Percentiles rank a stretch among this genome's conserved stretches.
Conservation (phyloP, 768 basidiomycete genomes). For the Tulasnella sp. region DNA sequence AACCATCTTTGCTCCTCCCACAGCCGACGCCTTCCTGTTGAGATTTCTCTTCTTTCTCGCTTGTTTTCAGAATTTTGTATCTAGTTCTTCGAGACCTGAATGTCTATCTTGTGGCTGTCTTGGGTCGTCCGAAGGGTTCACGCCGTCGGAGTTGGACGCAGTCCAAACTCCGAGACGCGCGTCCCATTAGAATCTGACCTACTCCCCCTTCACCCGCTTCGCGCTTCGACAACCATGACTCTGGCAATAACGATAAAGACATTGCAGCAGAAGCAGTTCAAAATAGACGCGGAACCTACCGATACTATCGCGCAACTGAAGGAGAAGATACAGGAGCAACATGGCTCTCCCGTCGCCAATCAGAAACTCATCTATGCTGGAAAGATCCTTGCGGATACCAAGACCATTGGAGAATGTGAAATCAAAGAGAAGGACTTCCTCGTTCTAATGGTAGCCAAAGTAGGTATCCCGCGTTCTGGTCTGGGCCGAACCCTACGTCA, state of each 20-base stretch:
- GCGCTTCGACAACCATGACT: not conserved
- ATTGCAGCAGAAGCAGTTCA: conserved; percentile 83
- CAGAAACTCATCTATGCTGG: conserved; percentile 97
- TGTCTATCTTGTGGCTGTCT: not conserved
- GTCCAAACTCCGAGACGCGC: conserved; percentile 6
- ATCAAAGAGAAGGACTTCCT: conserved; percentile 99
- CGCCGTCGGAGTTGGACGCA: not conserved
- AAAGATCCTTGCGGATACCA: conserved; percentile 79
- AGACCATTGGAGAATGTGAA: conserved; percentile 73
- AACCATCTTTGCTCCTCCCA: not conserved
- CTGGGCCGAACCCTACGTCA: no score
- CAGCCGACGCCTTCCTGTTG: not conserved
- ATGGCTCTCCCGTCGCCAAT: conserved; percentile 55
- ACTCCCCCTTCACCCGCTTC: not conserved
- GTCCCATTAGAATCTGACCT: not conserved
- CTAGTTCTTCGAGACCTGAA: not conserved
- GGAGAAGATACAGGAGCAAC: conserved; percentile 62
- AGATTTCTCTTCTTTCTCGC: not conserved
- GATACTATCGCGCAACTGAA: conserved; percentile 74
- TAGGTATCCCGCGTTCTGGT: conserved; percentile 27
- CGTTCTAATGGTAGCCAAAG: conserved; percentile 98
- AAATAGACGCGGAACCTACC: conserved; percentile 63
- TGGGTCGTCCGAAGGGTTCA: not conserved
- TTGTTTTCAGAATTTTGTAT: not conserved
- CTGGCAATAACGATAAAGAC: conserved; percentile 72